Evolutionary conservation across 345 rosid genomes (phyloP), one percentile per base, ranked within the genome.

Genomic region (Melastoma malabathricum): DNA sequence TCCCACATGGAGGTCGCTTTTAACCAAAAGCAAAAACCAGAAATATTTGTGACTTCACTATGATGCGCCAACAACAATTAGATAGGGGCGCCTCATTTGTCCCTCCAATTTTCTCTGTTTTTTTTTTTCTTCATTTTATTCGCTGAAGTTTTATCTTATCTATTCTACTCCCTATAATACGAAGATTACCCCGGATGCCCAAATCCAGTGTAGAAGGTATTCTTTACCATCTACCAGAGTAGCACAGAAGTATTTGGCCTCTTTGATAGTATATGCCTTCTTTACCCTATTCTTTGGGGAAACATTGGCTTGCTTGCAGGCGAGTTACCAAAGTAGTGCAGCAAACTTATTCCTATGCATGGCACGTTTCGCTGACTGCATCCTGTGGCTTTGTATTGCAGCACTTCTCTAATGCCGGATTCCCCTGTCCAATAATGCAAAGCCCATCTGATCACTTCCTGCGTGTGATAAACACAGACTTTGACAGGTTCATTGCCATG

Each of bases 401-500:
- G 99, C 99, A 88, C 64, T 93, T 93, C 68, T 85, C 99, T 45
- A 93, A 88, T 72, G 99, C 97, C 60, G 99, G 99, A 76, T 93
- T 93, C 66, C 99, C 99, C 52, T 93, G 99, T 68, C 99, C 99
- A 4, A 93, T 93, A 52, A 93, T 93, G 99, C 99, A 93, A 88
- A 93, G 99, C 67, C 99, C 99, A 55, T 87, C 99, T 0, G 99
- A 93, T 78, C 99, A 93, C 70, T 88, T 93, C 55, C 72, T 93
- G 61, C 90, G 99, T 41, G 97, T 97, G 14, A 85, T 93, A 66
- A 93, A 93, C 79, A 88, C 97, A 2, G 99, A 93, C 63, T 93
- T 93, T 34, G 99, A 93, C 74, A 79, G 97, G 75, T 88, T 93
- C 55, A 93, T 93, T 66, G 95, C 86, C 20, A 88, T 88, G 97